Base-by-base conservation (phyloP, 257 asterid species). In the Solanum dulcamara region DNA sequence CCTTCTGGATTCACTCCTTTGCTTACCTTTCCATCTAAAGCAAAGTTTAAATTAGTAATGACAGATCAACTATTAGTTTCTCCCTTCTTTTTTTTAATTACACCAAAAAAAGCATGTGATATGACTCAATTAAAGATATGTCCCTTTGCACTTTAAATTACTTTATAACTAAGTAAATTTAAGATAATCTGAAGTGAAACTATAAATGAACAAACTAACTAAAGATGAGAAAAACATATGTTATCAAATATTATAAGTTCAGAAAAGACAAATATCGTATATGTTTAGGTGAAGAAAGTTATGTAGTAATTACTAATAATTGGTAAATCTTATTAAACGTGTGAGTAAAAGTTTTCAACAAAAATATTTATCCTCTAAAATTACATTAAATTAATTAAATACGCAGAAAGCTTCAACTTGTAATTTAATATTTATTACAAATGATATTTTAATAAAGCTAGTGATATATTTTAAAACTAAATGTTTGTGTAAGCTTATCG, bases 1-100 rank as follows among this genome's bases (percentile, higher is more conserved):
- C 91, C 91, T 66, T 62, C 81, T 22, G 38, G 14, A 82, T 89
- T 89, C 80, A 89, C 89, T 17, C 90, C 91, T 81, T 80, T 64
- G 22, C 84, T 60, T 60, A 87, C 82, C 80, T 84, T 89, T n/a
- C 91, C 91, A 84, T 74, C 91, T 89, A 81, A 13, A 62, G 10
- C 15, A 26, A 30, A 77, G 18, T 26, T 46, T 28, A 7, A 75
- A 9, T 77, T 77, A 46, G 62, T 35, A 28, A 77, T 72, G 33
- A 12, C 48, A 35, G 30, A 17, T 40, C 30, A n/a, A 71, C 30
- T 37, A 71, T 38, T 38, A 71, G 6, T 70, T n/a, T 70, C 18
- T n/a, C 32, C 28, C 14, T 20, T 70, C 3, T 20, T 35, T 38
- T 28, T 64, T 26, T 62, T 5, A 62, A 12, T 62, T 62, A 62